Evolutionary conservation across 192 early-diverging fungal species (phyloP), one percentile per base, ranked within the genome.

Genomic region (Podila verticillata): DNA sequence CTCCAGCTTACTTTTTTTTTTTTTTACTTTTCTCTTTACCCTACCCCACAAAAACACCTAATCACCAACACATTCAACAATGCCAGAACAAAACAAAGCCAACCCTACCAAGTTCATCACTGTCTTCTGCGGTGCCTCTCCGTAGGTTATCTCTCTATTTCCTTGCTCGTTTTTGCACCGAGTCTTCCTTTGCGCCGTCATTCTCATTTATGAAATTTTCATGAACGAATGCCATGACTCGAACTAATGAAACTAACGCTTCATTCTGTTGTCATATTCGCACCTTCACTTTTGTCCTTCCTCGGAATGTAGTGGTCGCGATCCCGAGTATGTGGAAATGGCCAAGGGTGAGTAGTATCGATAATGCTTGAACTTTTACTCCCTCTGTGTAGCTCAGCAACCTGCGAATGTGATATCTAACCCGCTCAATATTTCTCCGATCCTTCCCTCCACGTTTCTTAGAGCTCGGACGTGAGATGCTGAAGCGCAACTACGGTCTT

Each of bases 391-490:
- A 39, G 10, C 36, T 12, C 36, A 12, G 12, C 32, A 39, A 39
- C 9, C 36, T 39, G 36, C 36, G 12, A 8, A 12, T 39, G 10
- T 29, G 30, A 59, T 19, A 22, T 26, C 58, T 28, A 57, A 57
- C 54, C 22, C 20, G 26, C 17, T 13, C 39, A 44, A 22, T 26
- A 57, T 57, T 57, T 24, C 30, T 30, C 30, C 15, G 58, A 30
- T 17, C 58, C 20, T 29, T 29, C 5, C 30, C 24, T 7, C 58
- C 30, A 28, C 20, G 10, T 31, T 64, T 26, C 29, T 65, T 72
- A 86, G 85, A 66, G 5, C 86, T 93, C 10, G 92, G 92, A 20
- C 70, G 82, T 17, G 70, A 80, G n/a, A 70, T 93, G 65, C 86
- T 82, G 26, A 81, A 81, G 35, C 74, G 86, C 12, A 85, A 88